A percentile compares a stretch with the other conserved stretches of the same genome.
These are phyloP conservation scores for Scedosporium apiospermum DNA, from an alignment of 2,329 filamentous ascomycete species.

Conservation along the genomic window DNA sequence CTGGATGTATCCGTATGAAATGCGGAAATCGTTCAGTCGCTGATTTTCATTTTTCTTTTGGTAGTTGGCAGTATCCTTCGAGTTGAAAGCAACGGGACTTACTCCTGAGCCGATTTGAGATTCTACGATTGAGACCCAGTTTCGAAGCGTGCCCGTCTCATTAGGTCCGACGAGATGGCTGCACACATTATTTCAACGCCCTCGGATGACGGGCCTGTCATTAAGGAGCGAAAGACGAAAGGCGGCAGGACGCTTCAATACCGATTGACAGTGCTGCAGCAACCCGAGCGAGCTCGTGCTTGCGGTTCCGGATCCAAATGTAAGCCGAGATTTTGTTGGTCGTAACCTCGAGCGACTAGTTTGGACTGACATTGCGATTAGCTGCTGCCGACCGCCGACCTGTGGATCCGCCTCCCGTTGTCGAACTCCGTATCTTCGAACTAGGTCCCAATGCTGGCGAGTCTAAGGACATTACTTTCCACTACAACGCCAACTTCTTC, in stretches of 20 bases:
- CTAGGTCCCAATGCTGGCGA: slow-evolving; percentile 47
- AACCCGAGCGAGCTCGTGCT: slow-evolving; percentile 86
- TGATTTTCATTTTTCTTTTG: too few species aligned
- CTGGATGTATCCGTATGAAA: too few species aligned
- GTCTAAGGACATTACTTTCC: slow-evolving; percentile 69
- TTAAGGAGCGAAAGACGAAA: slow-evolving; percentile 44
- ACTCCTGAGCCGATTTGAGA: too few species aligned
- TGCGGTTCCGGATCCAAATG: slow-evolving; percentile 95
- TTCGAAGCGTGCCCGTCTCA: background rate
- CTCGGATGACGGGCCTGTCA: slow-evolving; percentile 6
- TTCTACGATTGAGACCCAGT: too few species aligned
- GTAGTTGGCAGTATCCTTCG: too few species aligned
- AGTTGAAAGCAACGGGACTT: too few species aligned
- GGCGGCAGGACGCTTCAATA: slow-evolving; percentile 75
- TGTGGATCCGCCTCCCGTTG: slow-evolving; percentile 88
- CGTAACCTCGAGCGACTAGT: background rate
- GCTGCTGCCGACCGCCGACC: slow-evolving; percentile 82
- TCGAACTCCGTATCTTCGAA: slow-evolving; percentile 80
- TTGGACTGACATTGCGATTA: slow-evolving; percentile 21
- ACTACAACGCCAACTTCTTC: slow-evolving; percentile 96
- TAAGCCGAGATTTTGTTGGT: slow-evolving; percentile 32
- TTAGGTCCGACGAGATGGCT: background rate
- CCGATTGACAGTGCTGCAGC: slow-evolving; percentile 76
- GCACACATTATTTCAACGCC: background rate
- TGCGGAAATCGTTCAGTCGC: too few species aligned